Conservation (phyloP, 352 stramenopile species). For the Phytophthora tentaculata region DNA sequence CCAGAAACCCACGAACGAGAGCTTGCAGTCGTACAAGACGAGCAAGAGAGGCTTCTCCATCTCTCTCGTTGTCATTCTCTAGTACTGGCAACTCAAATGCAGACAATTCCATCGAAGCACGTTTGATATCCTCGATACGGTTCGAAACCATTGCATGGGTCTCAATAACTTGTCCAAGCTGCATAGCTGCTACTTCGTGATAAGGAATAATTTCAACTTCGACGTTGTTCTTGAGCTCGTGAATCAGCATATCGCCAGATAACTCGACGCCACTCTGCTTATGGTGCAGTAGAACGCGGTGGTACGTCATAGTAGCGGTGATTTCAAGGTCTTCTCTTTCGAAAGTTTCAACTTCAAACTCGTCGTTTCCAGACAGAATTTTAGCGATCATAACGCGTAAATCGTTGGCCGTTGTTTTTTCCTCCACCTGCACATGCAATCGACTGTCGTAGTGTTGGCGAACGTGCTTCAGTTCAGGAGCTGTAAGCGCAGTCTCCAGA, state of each 20-base stretch:
- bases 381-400: conserved; percentile 56
- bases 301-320: conserved; percentile 36
- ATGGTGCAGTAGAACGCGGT: conserved; percentile 43
- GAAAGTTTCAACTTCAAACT: conserved; percentile 11
- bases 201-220: conserved; percentile 44
- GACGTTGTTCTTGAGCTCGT: conserved; percentile 31
- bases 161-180: conserved; percentile 44
- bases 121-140: conserved; percentile 40
- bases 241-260: conserved; percentile 25
- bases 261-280: conserved; percentile 31
- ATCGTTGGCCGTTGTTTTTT: conserved; percentile 66
- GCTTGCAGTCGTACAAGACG: conserved; percentile 52
- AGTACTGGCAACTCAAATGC: conserved; percentile 7
- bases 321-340: not conserved
- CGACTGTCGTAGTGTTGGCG: conserved; percentile 17
- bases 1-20: conserved; percentile 52
- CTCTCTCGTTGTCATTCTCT: conserved; percentile 3
- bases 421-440: conserved; percentile 47
- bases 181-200: conserved; percentile 18
- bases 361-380: conserved; percentile 38
- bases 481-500: conserved; percentile 40
- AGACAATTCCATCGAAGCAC: conserved; percentile 39
- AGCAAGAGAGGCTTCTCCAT: conserved; percentile 9
- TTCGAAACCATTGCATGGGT: conserved; percentile 40
- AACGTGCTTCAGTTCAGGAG: conserved; percentile 32